Evolutionary conservation across 2,329 filamentous ascomycete genomes (phyloP).

Genomic region (Sphaerulina musiva): DNA sequence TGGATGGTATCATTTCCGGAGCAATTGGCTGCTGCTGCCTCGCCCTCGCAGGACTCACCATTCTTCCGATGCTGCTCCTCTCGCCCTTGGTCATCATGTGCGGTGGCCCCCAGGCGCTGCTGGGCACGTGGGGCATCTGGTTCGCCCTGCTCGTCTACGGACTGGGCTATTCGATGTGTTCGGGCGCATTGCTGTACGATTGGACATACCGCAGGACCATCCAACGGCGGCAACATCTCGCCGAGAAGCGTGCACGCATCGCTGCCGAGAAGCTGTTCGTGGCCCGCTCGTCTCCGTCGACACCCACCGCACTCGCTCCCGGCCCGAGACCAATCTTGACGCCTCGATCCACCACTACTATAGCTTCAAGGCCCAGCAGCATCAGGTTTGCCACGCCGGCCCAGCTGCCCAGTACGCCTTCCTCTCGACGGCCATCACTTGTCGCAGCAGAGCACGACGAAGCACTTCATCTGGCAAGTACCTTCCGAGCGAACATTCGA

Average conservation of each 20-base stretch:
- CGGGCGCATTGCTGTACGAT: background rate
- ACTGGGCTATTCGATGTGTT: background rate
- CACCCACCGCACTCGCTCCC: background rate
- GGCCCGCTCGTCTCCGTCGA: background rate
- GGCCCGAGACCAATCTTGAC: background rate
- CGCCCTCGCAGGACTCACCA: background rate
- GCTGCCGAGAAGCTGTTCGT: too few relatives aligned
- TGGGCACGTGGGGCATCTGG: slow-evolving; percentile 1
- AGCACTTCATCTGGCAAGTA: background rate
- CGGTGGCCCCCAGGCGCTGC: background rate
- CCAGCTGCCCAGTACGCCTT: background rate
- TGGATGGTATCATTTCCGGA: slow-evolving; percentile 1
- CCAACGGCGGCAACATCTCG: too few relatives aligned
- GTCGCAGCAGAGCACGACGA: slow-evolving; percentile 3
- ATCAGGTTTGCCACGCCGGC: background rate
- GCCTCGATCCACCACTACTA: background rate
- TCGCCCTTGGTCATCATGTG: background rate
- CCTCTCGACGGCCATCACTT: background rate
- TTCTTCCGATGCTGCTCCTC: background rate
- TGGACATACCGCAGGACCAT: background rate
- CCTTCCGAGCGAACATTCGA: background rate
- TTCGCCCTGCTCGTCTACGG: background rate
- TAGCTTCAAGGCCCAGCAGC: slow-evolving; percentile 3
- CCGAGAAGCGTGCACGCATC: too few relatives aligned
- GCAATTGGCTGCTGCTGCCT: background rate